phyloP scores from a whole-genome alignment of 768 basidiomycete genomes.

The Leccinum longicurvipes region DNA sequence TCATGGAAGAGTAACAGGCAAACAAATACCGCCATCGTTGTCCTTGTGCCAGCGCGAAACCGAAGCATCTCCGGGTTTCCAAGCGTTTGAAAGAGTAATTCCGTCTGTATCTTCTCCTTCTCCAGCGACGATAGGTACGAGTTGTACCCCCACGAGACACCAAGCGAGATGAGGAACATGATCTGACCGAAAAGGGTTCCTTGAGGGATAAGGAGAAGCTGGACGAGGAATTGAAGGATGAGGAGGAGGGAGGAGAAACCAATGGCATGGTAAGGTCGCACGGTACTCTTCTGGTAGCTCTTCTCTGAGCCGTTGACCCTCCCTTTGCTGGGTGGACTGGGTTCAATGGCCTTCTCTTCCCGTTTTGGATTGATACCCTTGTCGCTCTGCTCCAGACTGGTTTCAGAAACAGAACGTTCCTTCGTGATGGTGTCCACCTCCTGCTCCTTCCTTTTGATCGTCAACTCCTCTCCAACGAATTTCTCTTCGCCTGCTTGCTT shows the following conservation, averaged over 20 bases:
- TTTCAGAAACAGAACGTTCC: too few relatives aligned
- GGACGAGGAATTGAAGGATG: conserved; percentile 30
- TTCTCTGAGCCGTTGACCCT: neutral
- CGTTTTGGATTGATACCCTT: too few relatives aligned
- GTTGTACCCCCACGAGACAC: conserved; percentile 34
- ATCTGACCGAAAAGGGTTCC: conserved; percentile 34
- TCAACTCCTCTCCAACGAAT: too few relatives aligned
- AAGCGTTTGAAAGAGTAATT: conserved; percentile 14
- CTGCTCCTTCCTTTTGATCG: too few relatives aligned
- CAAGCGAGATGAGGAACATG: conserved; percentile 32
- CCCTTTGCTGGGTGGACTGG: neutral
- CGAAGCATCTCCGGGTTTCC: conserved; percentile 4
- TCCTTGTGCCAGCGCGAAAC: conserved; percentile 19
- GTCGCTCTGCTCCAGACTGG: too few relatives aligned
- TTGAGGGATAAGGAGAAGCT: conserved; percentile 34
- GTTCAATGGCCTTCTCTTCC: neutral
- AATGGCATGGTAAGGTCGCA: conserved; percentile 14
- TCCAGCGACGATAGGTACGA: conserved; percentile 36
- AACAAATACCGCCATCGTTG: conserved; percentile 23
- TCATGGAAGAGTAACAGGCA: conserved; percentile 23
- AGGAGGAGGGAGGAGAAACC: conserved; percentile 28
- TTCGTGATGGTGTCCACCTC: too few relatives aligned
- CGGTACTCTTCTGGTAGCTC: neutral
- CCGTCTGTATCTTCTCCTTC: conserved; percentile 23
- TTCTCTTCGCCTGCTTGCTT: neutral